Evolutionary conservation across 2,329 filamentous ascomycete genomes (phyloP).

Genomic region (Leptodontidium sp.): DNA sequence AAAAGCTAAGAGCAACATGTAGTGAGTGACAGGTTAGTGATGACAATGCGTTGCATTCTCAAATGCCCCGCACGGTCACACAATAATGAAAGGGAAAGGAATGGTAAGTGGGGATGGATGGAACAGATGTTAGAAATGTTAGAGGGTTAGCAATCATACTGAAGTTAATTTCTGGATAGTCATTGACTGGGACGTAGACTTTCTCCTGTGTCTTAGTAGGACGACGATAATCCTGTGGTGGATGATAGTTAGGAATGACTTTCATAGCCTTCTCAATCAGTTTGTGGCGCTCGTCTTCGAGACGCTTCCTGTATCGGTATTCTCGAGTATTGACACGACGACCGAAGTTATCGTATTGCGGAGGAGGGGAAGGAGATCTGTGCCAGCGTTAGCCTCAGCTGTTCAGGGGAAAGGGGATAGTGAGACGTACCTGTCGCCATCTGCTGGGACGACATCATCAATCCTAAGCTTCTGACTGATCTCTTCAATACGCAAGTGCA

Average conservation of each 20-base stretch:
- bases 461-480: constrained; percentile 99
- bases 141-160: constrained; percentile 99
- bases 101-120: constrained; percentile 45
- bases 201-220: constrained; percentile 99
- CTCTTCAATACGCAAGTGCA: constrained; percentile 97
- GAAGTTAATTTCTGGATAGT: constrained; percentile 99
- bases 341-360: constrained; percentile 99
- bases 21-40: constrained; percentile 49
- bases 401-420: constrained; percentile 12
- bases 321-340: constrained; percentile 99
- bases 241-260: constrained; percentile 99
- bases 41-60: constrained; percentile 45
- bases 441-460: constrained; percentile 96
- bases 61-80: constrained; percentile 49
- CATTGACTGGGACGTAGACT: constrained; percentile 99
- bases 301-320: constrained; percentile 96
- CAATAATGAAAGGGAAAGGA: constrained; percentile 51
- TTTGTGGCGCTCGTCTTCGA: constrained; percentile 99
- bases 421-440: constrained; percentile 84
- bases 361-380: constrained; percentile 93
- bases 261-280: constrained; percentile 99
- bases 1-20: constrained; percentile 48
- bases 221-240: constrained; percentile 96
- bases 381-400: constrained; percentile 32
- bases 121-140: constrained; percentile 72